A percentile compares a stretch with the other conserved stretches of the same genome.
Conservation (phyloP, 1,284 basidiomycete genomes). For the Austropuccinia psidii region DNA sequence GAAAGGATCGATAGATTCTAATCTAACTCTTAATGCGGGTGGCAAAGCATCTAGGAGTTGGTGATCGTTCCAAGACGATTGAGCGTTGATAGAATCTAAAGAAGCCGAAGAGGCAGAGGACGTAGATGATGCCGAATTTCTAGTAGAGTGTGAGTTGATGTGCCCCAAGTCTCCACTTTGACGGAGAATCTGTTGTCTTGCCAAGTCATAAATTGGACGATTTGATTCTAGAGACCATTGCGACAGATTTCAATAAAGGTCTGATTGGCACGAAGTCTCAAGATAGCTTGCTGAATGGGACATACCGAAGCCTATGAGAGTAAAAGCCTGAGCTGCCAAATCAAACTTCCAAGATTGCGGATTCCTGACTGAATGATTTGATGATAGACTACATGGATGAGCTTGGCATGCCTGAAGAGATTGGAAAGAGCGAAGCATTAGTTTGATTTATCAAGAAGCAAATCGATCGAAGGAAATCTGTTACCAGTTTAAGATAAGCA, state of each 20-base stretch:
- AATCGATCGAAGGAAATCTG: not conserved
- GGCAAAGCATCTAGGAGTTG: not conserved
- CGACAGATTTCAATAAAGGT: not conserved
- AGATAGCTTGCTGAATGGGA: not conserved
- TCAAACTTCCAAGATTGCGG: not conserved
- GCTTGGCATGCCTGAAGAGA: constrained; percentile 1
- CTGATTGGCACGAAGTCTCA: too few relatives aligned
- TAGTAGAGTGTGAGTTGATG: not conserved
- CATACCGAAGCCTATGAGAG: too few relatives aligned
- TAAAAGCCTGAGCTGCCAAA: not conserved
- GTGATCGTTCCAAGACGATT: too few relatives aligned
- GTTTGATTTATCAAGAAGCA: not conserved
- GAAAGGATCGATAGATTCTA: not conserved
- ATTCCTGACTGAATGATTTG: not conserved
- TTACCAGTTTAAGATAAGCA: constrained; percentile 9
- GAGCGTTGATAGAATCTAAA: not conserved
- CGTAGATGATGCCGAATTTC: not conserved
- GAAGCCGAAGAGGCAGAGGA: not conserved
- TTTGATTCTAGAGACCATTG: not conserved
- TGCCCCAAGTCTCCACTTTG: not conserved
- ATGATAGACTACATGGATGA: not conserved
- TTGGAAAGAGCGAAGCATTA: not conserved
- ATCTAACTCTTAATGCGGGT: not conserved
- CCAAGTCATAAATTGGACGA: constrained; percentile 1
- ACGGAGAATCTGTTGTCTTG: not conserved